A percentile compares a stretch with the other conserved stretches of the same genome.
Conservation (phyloP, 2,329 filamentous ascomycete species). For the Fonsecaea multimorphosa region DNA sequence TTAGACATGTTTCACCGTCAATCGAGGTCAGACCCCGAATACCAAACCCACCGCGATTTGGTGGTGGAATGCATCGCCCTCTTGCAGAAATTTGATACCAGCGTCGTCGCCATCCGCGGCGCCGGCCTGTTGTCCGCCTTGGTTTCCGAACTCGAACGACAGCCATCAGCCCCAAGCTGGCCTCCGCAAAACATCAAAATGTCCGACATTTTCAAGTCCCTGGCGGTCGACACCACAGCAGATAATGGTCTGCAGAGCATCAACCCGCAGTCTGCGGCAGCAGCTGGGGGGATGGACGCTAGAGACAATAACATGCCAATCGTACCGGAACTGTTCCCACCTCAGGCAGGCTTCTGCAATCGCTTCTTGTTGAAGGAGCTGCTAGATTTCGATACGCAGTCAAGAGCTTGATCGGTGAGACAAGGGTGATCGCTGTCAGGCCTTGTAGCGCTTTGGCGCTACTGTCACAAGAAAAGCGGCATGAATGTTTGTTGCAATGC, state of each 20-base stretch:
- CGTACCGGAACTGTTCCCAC: conserved; percentile 33
- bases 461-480: too few species aligned
- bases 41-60: conserved; percentile 23
- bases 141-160: conserved; percentile 6
- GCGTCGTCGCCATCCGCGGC: too few species aligned
- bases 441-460: too few species aligned
- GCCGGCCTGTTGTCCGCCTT: too few species aligned
- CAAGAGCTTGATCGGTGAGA: too few species aligned
- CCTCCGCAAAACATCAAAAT: conserved; percentile 22
- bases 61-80: conserved; percentile 29
- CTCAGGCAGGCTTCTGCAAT: conserved; percentile 37
- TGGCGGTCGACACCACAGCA: too few species aligned
- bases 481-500: too few species aligned
- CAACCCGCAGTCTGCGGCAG: not conserved
- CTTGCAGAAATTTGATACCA: conserved; percentile 14
- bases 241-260: not conserved
- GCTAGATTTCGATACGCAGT: too few species aligned
- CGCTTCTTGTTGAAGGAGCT: conserved; percentile 36
- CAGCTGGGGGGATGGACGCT: too few species aligned
- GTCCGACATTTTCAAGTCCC: conserved; percentile 3
- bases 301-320: not conserved
- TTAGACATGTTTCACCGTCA: conserved; percentile 46
- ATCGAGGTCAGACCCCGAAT: conserved; percentile 26
- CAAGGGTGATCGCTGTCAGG: too few species aligned
- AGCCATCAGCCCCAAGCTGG: conserved; percentile 3